phyloP scores from a whole-genome alignment of 345 rosid species.

The Eutrema yunnanense region DNA sequence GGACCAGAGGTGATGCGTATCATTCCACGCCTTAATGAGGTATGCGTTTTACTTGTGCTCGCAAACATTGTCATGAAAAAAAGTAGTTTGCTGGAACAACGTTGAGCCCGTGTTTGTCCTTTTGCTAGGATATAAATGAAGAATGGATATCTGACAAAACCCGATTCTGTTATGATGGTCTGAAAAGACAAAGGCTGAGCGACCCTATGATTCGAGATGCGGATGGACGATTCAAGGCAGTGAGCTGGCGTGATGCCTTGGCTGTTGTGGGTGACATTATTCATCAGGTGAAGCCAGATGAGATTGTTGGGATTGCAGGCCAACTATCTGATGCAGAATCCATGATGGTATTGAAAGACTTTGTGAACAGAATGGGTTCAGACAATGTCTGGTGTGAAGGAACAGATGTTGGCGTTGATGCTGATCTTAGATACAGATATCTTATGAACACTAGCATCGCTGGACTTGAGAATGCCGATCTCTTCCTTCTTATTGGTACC shows the following conservation, averaged over 20 bases:
- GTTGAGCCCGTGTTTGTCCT: not conserved
- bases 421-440: slow-evolving; percentile 85
- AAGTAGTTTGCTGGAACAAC: not conserved
- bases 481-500: slow-evolving; percentile 87
- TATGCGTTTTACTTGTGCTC: slow-evolving; percentile 9
- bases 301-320: slow-evolving; percentile 89
- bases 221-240: slow-evolving; percentile 82
- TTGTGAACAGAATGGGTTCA: slow-evolving; percentile 83
- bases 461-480: slow-evolving; percentile 90
- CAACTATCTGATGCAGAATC: slow-evolving; percentile 91
- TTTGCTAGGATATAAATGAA: slow-evolving; percentile 86
- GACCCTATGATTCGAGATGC: slow-evolving; percentile 93
- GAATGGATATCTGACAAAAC: slow-evolving; percentile 99
- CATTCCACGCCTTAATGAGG: slow-evolving; percentile 88
- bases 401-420: slow-evolving; percentile 56
- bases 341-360: slow-evolving; percentile 93
- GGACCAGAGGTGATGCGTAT: slow-evolving; percentile 98
- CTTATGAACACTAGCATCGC: slow-evolving; percentile 76
- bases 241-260: slow-evolving; percentile 93
- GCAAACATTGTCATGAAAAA: not conserved
- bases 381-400: slow-evolving; percentile 90
- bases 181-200: slow-evolving; percentile 94
- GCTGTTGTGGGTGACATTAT: slow-evolving; percentile 76
- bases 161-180: slow-evolving; percentile 85
- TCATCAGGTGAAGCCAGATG: slow-evolving; percentile 70